Evolutionary conservation across 257 asterid species (phyloP), one percentile per base, ranked within the genome.

Genomic region (Fraxinus quadrangulata): DNA sequence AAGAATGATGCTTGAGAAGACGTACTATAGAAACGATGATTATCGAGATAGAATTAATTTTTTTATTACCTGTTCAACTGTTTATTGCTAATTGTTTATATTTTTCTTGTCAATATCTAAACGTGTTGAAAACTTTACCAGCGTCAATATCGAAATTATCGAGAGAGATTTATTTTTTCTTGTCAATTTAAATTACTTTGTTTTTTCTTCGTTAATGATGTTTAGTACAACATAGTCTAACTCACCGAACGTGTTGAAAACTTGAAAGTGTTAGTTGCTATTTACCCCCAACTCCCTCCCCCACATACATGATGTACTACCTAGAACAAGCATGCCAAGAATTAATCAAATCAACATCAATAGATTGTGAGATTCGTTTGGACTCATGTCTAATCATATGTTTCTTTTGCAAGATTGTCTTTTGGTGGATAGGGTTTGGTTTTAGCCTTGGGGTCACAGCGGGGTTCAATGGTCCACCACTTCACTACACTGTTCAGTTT

Each of bases 391-490:
- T 77, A 67, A 79, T 79, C 79, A 79, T 67, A 61, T 9, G 66
- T 54, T 61, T 73, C 69, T 63, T 63, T 63, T 63, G 69, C 34
- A 72, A 33, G 71, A 4, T 45, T 17, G n/a, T 34, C 37, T 61
- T 68, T 74, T 72, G 77, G 63, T 80, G 80, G 77, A 75, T 70
- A 75, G 80, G 83, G 77, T 70, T 75, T 75, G 72, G 42, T 51
- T n/a, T 59, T 70, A 54, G 76, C 45, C 28, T 59, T 75, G 56
- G 75, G 71, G 73, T 71, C 51, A 49, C 59, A 54, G 14, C 28
- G 36, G 78, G 19, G 45, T 56, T 71, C 74, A 23, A 24, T 34
- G 73, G 79, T 66, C 79, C 79, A 75, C 73, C 78, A 34, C 45
- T 59, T 31, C 36, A 51, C 14, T 2, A 16, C 63, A 4, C 65